Conservation (phyloP, 176 grass and related monocot species). For the Oryza coarctata region DNA sequence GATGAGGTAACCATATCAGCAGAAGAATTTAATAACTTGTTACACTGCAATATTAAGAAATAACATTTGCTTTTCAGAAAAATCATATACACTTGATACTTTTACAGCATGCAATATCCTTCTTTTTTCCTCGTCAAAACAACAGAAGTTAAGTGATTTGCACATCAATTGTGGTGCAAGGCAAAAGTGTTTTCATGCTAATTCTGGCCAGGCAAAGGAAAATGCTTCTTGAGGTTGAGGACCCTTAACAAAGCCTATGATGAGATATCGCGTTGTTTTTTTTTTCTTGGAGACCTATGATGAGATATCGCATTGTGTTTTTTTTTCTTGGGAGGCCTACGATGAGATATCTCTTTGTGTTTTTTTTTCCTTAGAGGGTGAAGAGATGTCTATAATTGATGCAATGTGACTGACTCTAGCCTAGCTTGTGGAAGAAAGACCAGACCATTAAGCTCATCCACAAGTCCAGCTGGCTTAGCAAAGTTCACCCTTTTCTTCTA, state of each 20-base stretch:
- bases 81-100: neutral
- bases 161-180: neutral
- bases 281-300: neutral
- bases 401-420: neutral
- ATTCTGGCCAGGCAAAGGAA: conserved; percentile 17
- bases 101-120: neutral
- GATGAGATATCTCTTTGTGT: neutral
- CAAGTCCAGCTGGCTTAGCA: neutral
- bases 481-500: neutral
- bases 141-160: neutral
- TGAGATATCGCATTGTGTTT: neutral
- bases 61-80: neutral
- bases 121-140: neutral
- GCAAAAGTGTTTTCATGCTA: neutral
- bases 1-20: neutral
- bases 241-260: neutral
- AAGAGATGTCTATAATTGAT: neutral
- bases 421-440: no score
- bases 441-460: neutral
- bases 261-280: neutral
- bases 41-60: neutral
- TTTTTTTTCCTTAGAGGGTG: neutral
- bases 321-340: neutral
- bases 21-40: neutral
- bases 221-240: neutral